Conservation (phyloP, 73 alveolate species). For the Paraurostyla sp. region DNA sequence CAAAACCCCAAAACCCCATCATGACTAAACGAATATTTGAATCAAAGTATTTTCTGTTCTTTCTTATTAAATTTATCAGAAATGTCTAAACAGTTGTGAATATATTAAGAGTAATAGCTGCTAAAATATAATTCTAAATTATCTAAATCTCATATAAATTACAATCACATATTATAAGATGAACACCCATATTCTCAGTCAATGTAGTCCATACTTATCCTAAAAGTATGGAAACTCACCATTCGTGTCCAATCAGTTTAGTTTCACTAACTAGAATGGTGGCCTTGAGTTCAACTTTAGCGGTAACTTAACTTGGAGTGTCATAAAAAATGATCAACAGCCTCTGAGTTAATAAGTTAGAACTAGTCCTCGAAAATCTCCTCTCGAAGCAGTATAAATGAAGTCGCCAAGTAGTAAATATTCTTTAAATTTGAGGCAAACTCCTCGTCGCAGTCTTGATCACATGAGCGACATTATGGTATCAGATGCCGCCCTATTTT, state of each 20-base stretch:
- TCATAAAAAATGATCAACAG: no score
- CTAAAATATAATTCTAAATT: constrained; percentile 15
- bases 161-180: neutral
- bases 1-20: neutral
- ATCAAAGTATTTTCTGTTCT: constrained; percentile 2
- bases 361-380: no score
- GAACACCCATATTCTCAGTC: neutral
- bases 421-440: neutral
- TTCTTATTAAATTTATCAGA: neutral
- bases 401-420: no score
- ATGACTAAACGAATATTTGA: constrained; percentile 1
- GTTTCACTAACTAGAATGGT: no score
- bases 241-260: no score
- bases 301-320: no score
- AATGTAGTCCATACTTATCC: neutral
- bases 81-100: constrained; percentile 25
- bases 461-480: neutral
- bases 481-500: neutral
- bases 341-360: no score
- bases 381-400: no score
- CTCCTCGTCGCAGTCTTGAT: neutral
- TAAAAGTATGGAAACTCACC: no score
- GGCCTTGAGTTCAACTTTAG: no score
- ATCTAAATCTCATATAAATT: neutral
- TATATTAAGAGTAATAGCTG: neutral